Conservation (phyloP, 306 rosid species). For the Citrullus mucosospermus region DNA sequence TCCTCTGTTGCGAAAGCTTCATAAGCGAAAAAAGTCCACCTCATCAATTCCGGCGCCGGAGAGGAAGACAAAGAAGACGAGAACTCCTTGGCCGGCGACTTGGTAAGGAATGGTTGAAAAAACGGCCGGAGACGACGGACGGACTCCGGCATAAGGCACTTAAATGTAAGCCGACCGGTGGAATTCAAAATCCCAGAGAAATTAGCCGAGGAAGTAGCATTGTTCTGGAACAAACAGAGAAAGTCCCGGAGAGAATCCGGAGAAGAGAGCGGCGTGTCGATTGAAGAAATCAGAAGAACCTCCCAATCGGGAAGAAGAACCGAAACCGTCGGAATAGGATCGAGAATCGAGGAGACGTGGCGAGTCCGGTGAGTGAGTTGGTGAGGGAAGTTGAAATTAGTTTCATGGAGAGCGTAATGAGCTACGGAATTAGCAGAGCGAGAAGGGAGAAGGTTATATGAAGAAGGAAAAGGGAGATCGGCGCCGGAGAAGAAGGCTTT, state of each 20-base stretch:
- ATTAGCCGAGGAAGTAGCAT: slow-evolving; percentile 20
- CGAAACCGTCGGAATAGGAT: slow-evolving; percentile 20
- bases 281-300: slow-evolving; percentile 29
- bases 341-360: slow-evolving; percentile 27
- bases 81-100: neutral
- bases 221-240: slow-evolving; percentile 38
- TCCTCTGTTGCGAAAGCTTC: slow-evolving; percentile 42
- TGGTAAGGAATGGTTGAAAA: slow-evolving; percentile 24
- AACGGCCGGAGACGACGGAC: slow-evolving; percentile 31
- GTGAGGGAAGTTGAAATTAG: neutral
- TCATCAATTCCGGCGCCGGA: slow-evolving; percentile 17
- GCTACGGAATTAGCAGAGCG: neutral
- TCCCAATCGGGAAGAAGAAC: slow-evolving; percentile 59
- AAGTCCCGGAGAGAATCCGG: neutral
- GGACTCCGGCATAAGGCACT: slow-evolving; percentile 31
- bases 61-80: neutral
- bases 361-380: slow-evolving; percentile 15
- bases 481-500: slow-evolving; percentile 8
- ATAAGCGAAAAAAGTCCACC: slow-evolving; percentile 46
- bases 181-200: slow-evolving; percentile 23
- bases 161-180: slow-evolving; percentile 26
- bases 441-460: neutral
- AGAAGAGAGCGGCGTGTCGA: slow-evolving; percentile 10
- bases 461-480: neutral
- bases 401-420: neutral